Evolutionary conservation across 2,329 filamentous ascomycete genomes (phyloP), one percentile per base, ranked within the genome.

Genomic region (Monosporascus sp.): DNA sequence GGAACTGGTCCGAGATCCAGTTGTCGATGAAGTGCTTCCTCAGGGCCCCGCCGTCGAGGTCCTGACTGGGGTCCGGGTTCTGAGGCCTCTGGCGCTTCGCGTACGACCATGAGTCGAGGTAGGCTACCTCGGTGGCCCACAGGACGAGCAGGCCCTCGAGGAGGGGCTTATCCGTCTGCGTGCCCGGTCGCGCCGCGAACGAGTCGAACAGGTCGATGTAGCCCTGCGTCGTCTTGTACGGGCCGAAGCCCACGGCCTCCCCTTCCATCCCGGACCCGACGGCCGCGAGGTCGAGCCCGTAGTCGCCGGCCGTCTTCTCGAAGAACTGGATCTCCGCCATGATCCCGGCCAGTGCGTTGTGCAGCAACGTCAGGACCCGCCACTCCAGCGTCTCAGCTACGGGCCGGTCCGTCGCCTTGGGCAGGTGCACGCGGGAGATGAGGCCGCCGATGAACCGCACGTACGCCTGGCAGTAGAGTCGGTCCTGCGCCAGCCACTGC

Each of bases 111-210:
- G 83, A 77, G 39, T 79, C 74, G 18, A 85, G 65, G 63, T 86
- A 87, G 55, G 77, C 79, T 47, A 76, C 82, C 70, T 93, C 88
- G 1, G 86, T 90, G n/a, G 83, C 84, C 84, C 87, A 92, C 24
- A 91, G 79, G n/a, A 89, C 77, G 2, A 89, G 79, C 56, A 89
- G 75, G 6, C 85, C 86, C 65, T 90, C 86, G 2, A 91, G 70
- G 63, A 67, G 59, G 8, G 61, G 56, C 57, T 51, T 60, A n/a
- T 39, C 43, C 18, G 25, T 7, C 31, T 49, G 9, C 48, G 52
- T 51, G 11, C 48, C 27, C 6, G 54, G 55, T 15, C 47, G 51
- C 11, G 58, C 56, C 7, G 55, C 48, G 50, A 67, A 68, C 5
- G 64, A 65, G 55, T 67, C 65, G 25, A 67, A 67, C 11, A 67